Evolutionary conservation across 306 rosid species (phyloP).

Genomic region (Rosa persica): DNA sequence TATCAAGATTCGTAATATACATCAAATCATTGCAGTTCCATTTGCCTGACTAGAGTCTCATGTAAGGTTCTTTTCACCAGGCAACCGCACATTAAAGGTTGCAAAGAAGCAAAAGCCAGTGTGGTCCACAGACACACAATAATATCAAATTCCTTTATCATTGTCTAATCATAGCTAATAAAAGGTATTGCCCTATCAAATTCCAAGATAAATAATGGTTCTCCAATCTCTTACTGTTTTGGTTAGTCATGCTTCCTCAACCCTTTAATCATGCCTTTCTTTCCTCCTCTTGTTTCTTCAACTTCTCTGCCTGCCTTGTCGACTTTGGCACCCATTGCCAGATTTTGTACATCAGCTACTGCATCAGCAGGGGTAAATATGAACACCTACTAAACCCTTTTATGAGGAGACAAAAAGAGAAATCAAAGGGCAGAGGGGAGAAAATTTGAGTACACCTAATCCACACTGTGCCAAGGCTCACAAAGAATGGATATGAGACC

Average conservation of each 20-base stretch:
- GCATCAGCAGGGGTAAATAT: background rate
- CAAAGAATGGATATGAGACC: background rate
- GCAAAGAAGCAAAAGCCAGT: constrained; percentile 23
- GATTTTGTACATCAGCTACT: background rate
- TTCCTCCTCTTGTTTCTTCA: constrained; percentile 13
- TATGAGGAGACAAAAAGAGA: background rate
- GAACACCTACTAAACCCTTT: background rate
- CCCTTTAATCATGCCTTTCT: constrained; percentile 32
- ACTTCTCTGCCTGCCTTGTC: constrained; percentile 22
- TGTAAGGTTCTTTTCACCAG: constrained; percentile 35
- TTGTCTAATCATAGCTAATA: constrained; percentile 30
- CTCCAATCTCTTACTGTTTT: background rate
- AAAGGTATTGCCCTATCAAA: background rate
- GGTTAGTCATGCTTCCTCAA: constrained; percentile 49
- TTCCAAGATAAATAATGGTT: background rate
- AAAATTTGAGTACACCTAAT: background rate
- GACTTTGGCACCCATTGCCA: background rate
- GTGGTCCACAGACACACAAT: constrained; percentile 46
- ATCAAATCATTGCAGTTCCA: constrained; percentile 37
- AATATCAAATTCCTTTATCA: constrained; percentile 22
- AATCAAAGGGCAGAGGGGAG: background rate
- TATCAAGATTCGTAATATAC: constrained; percentile 30
- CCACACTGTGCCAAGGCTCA: background rate
- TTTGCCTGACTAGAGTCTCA: constrained; percentile 19
- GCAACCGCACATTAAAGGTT: constrained; percentile 36